Evolutionary conservation across 805 yeast genomes (phyloP), one percentile per base, ranked within the genome.

Genomic region (Candida vartiovaarae): DNA sequence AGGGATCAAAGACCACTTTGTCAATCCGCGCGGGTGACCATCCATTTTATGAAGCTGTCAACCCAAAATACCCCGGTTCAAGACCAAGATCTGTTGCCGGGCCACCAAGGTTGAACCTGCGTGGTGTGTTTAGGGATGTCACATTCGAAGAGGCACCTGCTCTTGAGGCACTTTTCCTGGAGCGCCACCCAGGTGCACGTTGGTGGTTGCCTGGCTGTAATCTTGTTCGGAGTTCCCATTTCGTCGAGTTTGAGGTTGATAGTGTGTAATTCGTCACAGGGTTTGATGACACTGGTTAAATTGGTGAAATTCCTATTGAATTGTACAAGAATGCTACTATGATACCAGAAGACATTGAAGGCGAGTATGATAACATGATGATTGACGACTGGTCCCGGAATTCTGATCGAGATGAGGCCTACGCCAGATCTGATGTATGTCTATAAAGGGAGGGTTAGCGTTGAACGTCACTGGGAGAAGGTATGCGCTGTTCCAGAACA

Each of bases 281-380:
- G 1, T 84, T 84, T 60, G 95, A 95, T 36, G 85, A 82, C 54
- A 70, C 78, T 43, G 86, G 91, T 24, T 86, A 73, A 60, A 84
- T 85, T 52, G 95, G 95, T 10, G 67, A 71, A 33, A 71, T 85
- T 45, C 75, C 80, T 39, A 65, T 71, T 20, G 83, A 76, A 4
- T 55, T 70, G 44, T 84, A 84, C 58, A 70, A 72, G 47, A 54
- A 61, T 20, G 72, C 75, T 15, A 15, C 20, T 15, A 15, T 15
- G 20, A 15, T 15, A 15, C 20, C 20, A 15, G 20, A 15, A 15
- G 20, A 15, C 20, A 15, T 15, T 15, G 20, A 15, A 15, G 20
- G 20, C 20, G 20, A 15, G 20, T 15, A 15, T 15, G 20, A 15
- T 15, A 15, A 15, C 20, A 15, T 15, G 20, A 15, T 15, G 20